Base-by-base conservation (phyloP, 2,329 filamentous ascomycete genomes). In the Fusarium sambucinum region DNA sequence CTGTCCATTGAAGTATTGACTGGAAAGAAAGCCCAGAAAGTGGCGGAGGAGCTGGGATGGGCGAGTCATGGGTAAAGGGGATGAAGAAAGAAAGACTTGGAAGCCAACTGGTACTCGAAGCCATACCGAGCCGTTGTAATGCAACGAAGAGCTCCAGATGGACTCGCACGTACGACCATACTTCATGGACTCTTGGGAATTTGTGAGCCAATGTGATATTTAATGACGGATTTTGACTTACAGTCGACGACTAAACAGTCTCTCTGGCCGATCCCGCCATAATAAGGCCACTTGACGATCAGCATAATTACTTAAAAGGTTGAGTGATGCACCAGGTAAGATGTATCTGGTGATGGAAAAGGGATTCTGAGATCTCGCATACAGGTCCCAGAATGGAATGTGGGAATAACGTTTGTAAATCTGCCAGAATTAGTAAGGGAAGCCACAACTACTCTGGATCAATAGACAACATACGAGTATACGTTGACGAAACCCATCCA, bases 111-210 rank as follows among this genome's bases (percentile, higher is more conserved):
- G 68, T 78, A 14, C 77, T 73, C 0, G 84, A 76, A 42, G 84
- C 76, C 16, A 89, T 75, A 9, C 83, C 83, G 10, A 86, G 76
- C 47, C 84, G 80, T 66, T 88, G 86, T 44, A 88, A 75, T 23
- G 83, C 82, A n/a, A 82, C 77, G 65, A 82, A 87, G 6, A 87
- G 73, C 52, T 86, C 83, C 2, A 88, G 70, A 65, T 88, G 86
- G 11, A 83, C 77, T 37, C 80, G 79, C 6, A 86, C 44, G 63
- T 86, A 85, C 3, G 72, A 73, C 78, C 79, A 80, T 14, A 74
- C 37, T n/a, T 77, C 72, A 17, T 75, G 70, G 6, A 75, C 25
- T 17, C 79, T 81, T 27, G 27, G 14, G 25, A 12, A 16, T 13
- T 25, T 16, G 37, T 73, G 38, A 75, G 73, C 23, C 19, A 14